Evolutionary conservation across 1,284 basidiomycete genomes (phyloP).

Genomic region (Austroboletus olivaceoglutinosus): DNA sequence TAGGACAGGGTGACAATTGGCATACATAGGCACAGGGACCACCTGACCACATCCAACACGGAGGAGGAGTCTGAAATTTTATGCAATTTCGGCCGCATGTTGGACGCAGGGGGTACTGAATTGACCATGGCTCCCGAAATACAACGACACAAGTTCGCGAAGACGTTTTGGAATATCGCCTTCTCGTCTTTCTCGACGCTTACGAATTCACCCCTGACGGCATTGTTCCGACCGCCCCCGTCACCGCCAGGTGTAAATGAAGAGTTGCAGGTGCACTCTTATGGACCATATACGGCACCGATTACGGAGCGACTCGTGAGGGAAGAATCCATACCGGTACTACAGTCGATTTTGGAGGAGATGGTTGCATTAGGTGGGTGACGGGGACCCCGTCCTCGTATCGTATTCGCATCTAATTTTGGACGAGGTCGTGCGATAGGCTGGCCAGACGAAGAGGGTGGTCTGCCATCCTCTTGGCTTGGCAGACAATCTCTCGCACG

Average conservation of each 20-base stretch:
- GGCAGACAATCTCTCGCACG: conserved; percentile 42
- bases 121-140: conserved; percentile 55
- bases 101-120: conserved; percentile 48
- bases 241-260: background rate
- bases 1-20: conserved; percentile 55
- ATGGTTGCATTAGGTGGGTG: conserved; percentile 43
- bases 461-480: conserved; percentile 44
- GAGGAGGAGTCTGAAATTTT: conserved; percentile 44
- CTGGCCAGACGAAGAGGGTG: conserved; percentile 43
- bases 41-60: conserved; percentile 42
- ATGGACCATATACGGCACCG: conserved; percentile 41
- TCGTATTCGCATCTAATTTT: conserved; percentile 6
- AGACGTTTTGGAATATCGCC: conserved; percentile 65
- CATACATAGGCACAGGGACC: conserved; percentile 49
- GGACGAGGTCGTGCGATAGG: conserved; percentile 47
- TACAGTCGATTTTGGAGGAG: conserved; percentile 48
- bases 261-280: conserved; percentile 21
- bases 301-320: conserved; percentile 45
- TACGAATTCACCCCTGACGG: conserved; percentile 48
- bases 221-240: conserved; percentile 52
- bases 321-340: conserved; percentile 46
- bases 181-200: conserved; percentile 56
- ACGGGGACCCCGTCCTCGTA: background rate
- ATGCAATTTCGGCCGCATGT: conserved; percentile 45
- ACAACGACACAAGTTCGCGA: conserved; percentile 57